Evolutionary conservation across 352 stramenopile species (phyloP).

Genomic region (Thalassiosira delicatula): DNA sequence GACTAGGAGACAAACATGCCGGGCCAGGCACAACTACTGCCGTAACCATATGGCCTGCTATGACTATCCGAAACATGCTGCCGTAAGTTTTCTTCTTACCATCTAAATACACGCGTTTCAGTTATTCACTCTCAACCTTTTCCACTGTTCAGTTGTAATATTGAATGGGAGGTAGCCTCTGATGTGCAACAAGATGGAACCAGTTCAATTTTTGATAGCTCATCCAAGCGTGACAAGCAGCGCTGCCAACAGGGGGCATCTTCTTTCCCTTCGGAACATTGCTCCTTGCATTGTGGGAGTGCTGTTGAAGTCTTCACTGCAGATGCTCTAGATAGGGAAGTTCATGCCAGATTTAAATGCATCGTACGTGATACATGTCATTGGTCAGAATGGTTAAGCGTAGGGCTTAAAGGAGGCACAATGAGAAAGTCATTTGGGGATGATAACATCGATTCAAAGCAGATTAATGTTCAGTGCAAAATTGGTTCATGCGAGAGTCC

Average conservation of each 20-base stretch:
- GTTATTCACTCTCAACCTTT: too few species aligned
- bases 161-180: constrained; percentile 72
- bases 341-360: constrained; percentile 54
- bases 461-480: constrained; percentile 44
- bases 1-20: not conserved
- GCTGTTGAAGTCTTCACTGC: constrained; percentile 68
- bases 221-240: constrained; percentile 26
- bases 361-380: constrained; percentile 9
- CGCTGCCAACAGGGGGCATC: not conserved
- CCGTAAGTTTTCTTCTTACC: constrained; percentile 29
- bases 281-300: constrained; percentile 56
- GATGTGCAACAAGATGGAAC: constrained; percentile 10
- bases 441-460: constrained; percentile 3
- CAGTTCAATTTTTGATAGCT: constrained; percentile 48
- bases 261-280: not conserved
- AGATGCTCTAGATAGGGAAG: constrained; percentile 20
- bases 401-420: constrained; percentile 14
- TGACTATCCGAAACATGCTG: constrained; percentile 75
- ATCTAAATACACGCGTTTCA: too few species aligned
- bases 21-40: constrained; percentile 9
- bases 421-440: constrained; percentile 32
- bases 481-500: constrained; percentile 44
- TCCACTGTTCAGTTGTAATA: constrained; percentile 31
- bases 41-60: constrained; percentile 64
- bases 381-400: constrained; percentile 50